Percentiles rank a stretch among this genome's conserved stretches.
Evolutionary conservation across 2,329 filamentous ascomycete genomes (phyloP).

Genomic region (Fusarium brevicatenulatum): DNA sequence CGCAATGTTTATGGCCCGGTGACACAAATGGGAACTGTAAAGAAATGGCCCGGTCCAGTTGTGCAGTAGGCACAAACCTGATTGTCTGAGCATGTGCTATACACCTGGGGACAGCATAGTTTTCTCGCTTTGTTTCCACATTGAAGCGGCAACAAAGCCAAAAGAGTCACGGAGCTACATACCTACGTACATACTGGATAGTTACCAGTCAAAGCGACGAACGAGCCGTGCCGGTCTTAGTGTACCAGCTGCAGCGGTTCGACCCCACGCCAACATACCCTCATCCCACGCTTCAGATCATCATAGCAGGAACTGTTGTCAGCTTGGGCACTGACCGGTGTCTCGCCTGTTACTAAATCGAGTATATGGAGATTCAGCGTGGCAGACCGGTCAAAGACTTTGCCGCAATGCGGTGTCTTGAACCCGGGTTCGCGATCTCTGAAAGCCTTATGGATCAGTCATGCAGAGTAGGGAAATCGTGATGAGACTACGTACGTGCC

Average conservation of each 20-base stretch:
- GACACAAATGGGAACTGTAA: background rate
- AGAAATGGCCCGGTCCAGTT: background rate
- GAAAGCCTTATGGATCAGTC: conserved; percentile 31
- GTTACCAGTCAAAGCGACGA: background rate
- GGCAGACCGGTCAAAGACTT: conserved; percentile 3
- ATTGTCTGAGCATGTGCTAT: background rate
- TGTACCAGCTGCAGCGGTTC: background rate
- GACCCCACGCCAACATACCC: conserved; percentile 16
- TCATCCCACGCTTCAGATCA: conserved; percentile 8
- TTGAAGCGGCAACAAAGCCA: conserved; percentile 30
- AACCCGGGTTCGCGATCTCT: conserved; percentile 14
- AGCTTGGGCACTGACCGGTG: conserved; percentile 37
- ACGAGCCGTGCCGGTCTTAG: conserved; percentile 6
- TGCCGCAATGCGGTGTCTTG: conserved; percentile 25
- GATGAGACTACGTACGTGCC: conserved; percentile 19
- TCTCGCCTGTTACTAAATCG: background rate
- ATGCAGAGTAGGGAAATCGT: conserved; percentile 37
- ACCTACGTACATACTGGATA: conserved; percentile 2
- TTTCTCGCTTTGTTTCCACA: conserved; percentile 29
- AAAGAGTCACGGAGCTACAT: conserved; percentile 9
- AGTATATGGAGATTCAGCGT: conserved; percentile 5
- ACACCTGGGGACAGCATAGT: conserved; percentile 2
- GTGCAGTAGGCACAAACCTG: background rate
- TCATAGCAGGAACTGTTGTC: conserved; percentile 1
- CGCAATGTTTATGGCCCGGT: background rate